Base-by-base conservation (phyloP, 192 early-diverging fungal genomes). In the Coemansia sp. region DNA sequence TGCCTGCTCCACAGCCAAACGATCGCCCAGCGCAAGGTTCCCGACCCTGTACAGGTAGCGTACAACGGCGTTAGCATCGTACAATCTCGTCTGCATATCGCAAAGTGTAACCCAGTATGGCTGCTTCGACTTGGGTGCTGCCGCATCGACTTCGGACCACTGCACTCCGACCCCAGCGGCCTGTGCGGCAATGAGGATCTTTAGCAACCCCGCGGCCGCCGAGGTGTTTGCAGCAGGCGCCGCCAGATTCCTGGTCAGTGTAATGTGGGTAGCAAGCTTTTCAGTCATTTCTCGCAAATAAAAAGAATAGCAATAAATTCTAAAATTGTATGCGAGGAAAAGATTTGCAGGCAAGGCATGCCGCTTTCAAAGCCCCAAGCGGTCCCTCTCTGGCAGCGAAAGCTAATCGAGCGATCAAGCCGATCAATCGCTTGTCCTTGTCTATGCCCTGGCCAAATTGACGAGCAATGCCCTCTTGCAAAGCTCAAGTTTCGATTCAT, bases 31-130 rank as follows among this genome's bases (percentile, higher is more conserved):
- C 0, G 80, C 33, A 23, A 68, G 80, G 26, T 52, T 45, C 28
- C 62, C 68, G 13, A 57, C 42, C 50, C 50, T 60, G 61, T 66
- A 78, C 38, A 77, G 72, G 38, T 69, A 75, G 67, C 70, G 80
- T 7, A 84, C 76, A 42, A 66, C 65, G 20, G 82, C 82, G 60
- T 84, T 84, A 53, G 73, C 73, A 31, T 84, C 76, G 55, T 73
- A 84, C 31, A 84, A 53, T 28, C 38, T 68, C 16, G 70, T 67
- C 52, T 68, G 62, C 35, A 63, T 11, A 21, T 65, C 68, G 41
- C 59, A 57, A 26, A 69, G 45, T 1, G 61, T 42, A 14, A 69
- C 63, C 65, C 70, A 68, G 72, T 74, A 73, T 31, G 66, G 52
- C 65, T 59, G 75, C 68, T 81, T 77, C 31, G 75, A 73, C 21